Percentiles rank a stretch among this genome's conserved stretches.
phyloP scores from a whole-genome alignment of 768 basidiomycete genomes.

The Trichaptum fuscoviolaceum region DNA sequence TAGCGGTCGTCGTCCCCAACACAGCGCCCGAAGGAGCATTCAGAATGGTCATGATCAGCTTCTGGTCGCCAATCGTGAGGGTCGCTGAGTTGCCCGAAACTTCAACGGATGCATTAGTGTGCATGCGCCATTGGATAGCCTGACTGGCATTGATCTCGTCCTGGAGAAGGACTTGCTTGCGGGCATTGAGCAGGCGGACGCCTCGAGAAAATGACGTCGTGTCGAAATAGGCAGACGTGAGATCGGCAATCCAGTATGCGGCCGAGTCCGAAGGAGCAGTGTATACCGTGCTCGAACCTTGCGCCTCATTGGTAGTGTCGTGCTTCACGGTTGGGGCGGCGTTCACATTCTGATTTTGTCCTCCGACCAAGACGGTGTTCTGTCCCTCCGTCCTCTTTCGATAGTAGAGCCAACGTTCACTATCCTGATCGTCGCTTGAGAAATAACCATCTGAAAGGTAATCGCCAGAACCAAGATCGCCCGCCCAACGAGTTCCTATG shows the following conservation, averaged over 20 bases:
- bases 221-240: constrained; percentile 69
- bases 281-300: constrained; percentile 83
- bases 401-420: constrained; percentile 86
- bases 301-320: constrained; percentile 49
- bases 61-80: constrained; percentile 64
- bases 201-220: constrained; percentile 81
- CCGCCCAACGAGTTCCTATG: constrained; percentile 89
- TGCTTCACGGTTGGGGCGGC: constrained; percentile 52
- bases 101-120: constrained; percentile 86
- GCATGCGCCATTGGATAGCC: constrained; percentile 83
- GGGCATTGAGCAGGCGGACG: constrained; percentile 72
- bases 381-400: constrained; percentile 96
- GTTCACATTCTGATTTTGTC: constrained; percentile 74
- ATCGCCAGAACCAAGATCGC: constrained; percentile 87
- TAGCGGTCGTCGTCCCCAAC: constrained; percentile 53
- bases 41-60: constrained; percentile 59
- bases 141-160: constrained; percentile 73
- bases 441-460: constrained; percentile 81
- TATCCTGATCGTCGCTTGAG: constrained; percentile 58
- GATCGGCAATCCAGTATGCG: constrained; percentile 76
- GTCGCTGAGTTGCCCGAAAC: constrained; percentile 63
- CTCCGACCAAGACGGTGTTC: constrained; percentile 81
- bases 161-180: constrained; percentile 87
- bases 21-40: constrained; percentile 62
- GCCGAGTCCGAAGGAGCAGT: constrained; percentile 58